Base-by-base conservation (phyloP, 768 basidiomycete genomes). In the Lentinula boryana region DNA sequence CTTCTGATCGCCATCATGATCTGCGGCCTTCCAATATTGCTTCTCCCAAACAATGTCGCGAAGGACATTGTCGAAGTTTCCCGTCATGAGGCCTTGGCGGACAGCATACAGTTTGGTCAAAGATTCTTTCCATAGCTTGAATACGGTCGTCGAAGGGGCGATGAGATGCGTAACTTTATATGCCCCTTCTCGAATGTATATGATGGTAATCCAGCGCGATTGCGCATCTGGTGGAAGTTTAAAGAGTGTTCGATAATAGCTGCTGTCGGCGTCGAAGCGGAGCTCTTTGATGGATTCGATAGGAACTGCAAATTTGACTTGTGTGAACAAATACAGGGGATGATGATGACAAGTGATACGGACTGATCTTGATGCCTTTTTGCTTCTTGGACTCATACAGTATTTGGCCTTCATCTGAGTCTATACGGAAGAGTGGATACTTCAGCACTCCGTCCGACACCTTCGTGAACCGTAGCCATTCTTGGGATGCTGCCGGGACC, bases 81-180 rank as follows among this genome's bases (percentile, higher is more conserved):
- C 88, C 9, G 77, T 80, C 84, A 88, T 88, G 35, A 93, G 79
- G 48, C 86, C 85, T 64, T 83, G 83, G 31, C 91, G 81, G 46
- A 89, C 78, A 2, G 83, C 78, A 62, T 85, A 78, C 18, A 95
- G 75, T 57, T 84, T 82, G 48, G 79, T 78, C 9, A 95, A 72
- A 0, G 91, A 84, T 32, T 75, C 70, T 51, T 86, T 81, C 67
- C 87, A 80, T 54, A 87, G 81, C 15, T 74, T 63, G 59, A 79
- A 77, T 2, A 70, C 66, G 3, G 79, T 73, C 32, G 74, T 71
- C 0, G 85, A 84, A 2, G 85, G 80, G 2, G 94, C 88, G 58
- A 95, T 80, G 63, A 95, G 79, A 68, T 97, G 93, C 27, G 95
- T 80, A 0, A 89, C 89, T 76, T 95, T 95, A 79, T 91, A 93